Conservation (phyloP, 164 flowering plant species). For the Umbilicus rupestris region DNA sequence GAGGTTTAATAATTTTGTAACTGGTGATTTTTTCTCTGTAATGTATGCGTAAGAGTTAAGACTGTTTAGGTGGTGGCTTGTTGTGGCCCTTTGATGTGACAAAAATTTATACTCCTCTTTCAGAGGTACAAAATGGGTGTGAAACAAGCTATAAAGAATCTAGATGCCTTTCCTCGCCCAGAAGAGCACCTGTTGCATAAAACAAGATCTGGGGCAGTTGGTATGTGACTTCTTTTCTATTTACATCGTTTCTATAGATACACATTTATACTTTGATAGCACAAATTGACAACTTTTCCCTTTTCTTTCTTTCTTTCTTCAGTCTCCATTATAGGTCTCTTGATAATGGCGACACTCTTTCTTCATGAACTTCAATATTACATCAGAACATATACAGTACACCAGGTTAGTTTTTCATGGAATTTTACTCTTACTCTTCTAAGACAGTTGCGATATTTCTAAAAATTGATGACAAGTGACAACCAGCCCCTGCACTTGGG, state of each 20-base stretch:
- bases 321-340: slow-evolving; percentile 82
- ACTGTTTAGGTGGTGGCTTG: not conserved
- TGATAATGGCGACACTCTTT: slow-evolving; percentile 82
- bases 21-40: not conserved
- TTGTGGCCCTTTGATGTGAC: not conserved
- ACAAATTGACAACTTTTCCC: slow-evolving; percentile 1
- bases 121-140: slow-evolving; percentile 45
- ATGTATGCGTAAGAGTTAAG: not conserved
- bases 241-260: not conserved
- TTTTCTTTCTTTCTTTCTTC: slow-evolving; percentile 14
- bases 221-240: slow-evolving; percentile 23
- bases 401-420: slow-evolving; percentile 51
- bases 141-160: slow-evolving; percentile 62
- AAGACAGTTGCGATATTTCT: not conserved
- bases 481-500: not conserved
- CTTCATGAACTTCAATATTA: slow-evolving; percentile 88
- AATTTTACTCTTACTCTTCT: not conserved
- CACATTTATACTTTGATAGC: slow-evolving; percentile 7
- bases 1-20: no score
- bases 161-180: slow-evolving; percentile 97
- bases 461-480: not conserved
- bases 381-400: slow-evolving; percentile 74
- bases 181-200: slow-evolving; percentile 92
- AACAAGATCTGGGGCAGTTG: slow-evolving; percentile 92
- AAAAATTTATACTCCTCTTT: not conserved